Base-by-base conservation (phyloP, 768 basidiomycete species). In the Phanerochaete sordida region DNA sequence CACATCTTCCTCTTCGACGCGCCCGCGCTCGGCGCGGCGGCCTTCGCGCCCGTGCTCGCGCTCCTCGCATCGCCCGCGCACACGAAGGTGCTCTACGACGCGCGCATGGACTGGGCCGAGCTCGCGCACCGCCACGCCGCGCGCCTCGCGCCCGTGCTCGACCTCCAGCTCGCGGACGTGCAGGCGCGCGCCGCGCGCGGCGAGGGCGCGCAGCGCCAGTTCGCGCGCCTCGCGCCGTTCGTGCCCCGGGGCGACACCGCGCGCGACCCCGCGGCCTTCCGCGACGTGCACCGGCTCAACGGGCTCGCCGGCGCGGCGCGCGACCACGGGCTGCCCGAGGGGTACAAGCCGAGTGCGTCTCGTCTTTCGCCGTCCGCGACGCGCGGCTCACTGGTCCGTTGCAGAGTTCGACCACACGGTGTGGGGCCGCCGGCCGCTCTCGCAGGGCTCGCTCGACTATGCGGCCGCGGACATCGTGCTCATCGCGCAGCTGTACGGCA, bases 131-230 rank as follows among this genome's bases (percentile, higher is more conserved):
- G 28, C 37, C 21, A 56, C 26, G 28, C 12, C 15, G 35, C 7
- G 39, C 7, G 13, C 7, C 37, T 56, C 13, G 27, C 12, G 19
- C 37, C n/a, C 7, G 44, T 56, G 2, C 54, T 56, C 54, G 54
- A 56, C 39, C 54, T 56, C 21, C 54, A 56, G 44, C 39, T 56
- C 6, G 54, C 44, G 12, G 54, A 56, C 26, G 28, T 56, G 21
- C 21, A 44, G 2, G 6, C 54, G 11, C 35, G 54, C n/a, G 23
- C 33, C 13, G 11, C 23, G 37, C 54, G 37, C 5, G 43, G 31
- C 12, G 54, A 44, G 21, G 21, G 19, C 12, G 19, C 12, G 13
- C 21, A 27, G 4, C 24, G 27, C 2, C 54, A 44, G 24, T 24
- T 56, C 12, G 27, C 37, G 15, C 19, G 54, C 6, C 44, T 56